Base-by-base conservation (phyloP, 2,329 filamentous ascomycete genomes). In the Knoxdaviesia proteae region DNA sequence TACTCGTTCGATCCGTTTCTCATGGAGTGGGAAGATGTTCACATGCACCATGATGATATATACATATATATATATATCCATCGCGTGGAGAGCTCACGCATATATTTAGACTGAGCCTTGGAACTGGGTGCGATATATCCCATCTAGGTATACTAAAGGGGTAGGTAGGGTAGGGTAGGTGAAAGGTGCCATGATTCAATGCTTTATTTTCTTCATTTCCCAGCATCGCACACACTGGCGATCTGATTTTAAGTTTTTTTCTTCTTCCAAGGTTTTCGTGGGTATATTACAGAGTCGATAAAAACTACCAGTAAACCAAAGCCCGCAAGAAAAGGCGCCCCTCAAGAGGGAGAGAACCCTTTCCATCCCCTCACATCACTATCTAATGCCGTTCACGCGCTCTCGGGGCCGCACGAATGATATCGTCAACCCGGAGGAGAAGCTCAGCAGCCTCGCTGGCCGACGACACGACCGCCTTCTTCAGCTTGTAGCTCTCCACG, bases 401-500 rank as follows among this genome's bases (percentile, higher is more conserved):
- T 58, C 90, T 71, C 42, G 90, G 90, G 42, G 90, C 90, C 42
- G 84, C 83, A 47, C 88, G 79, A 58, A 98, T 96, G 59, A 98
- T 98, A 61, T 96, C 90, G 64, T 98, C 90, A 42, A 98, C 90
- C 57, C 90, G 75, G 50, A 98, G 68, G 48, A 98, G 71, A 49
- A 96, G 68, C 82, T 98, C 90, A 50, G 90, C 87, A 48, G 90
- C 90, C 64, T 98, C 90, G 45, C 84, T 92, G 29, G 90, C 90
- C 47, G 86, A 94, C 42, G 82, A 92, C 42, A 98, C 90, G 43
- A 98, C 90, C n/a, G 90, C 90, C 58, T 77, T 80, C 74, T 98
- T 98, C 58, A 98, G 65, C 71, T 98, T 98, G 70, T 94, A 96
- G 61, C 84, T 93, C 66, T 98, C 90, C 51, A 98, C 80, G 32